phyloP scores from a whole-genome alignment of 2,329 filamentous ascomycete species.

The Rhynchosporium graminicola region DNA sequence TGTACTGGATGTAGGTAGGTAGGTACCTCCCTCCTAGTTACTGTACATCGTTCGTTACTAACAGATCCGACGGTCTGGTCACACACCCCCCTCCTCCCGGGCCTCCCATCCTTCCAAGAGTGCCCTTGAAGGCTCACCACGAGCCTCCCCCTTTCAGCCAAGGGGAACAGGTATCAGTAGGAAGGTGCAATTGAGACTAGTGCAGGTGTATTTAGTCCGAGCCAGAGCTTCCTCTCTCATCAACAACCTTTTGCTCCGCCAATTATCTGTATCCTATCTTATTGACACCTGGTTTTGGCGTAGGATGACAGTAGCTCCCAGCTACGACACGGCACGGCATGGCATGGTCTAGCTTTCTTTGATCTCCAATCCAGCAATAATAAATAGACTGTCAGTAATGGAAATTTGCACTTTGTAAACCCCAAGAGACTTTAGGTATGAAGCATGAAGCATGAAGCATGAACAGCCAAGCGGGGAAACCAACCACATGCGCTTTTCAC shows the following conservation, averaged over 20 bases:
- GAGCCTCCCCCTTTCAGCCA: constrained; percentile 3
- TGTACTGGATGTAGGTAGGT: not conserved
- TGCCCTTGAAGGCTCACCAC: not conserved
- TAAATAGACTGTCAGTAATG: not conserved
- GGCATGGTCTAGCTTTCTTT: constrained; percentile 2
- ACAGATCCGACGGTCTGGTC: too few relatives aligned
- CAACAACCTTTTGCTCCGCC: too few relatives aligned
- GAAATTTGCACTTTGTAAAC: constrained; percentile 9
- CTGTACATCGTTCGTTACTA: not conserved
- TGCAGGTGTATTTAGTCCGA: too few relatives aligned
- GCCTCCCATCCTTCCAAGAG: not conserved
- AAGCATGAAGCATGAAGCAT: not conserved
- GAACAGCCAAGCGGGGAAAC: constrained; percentile 5
- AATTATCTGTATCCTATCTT: too few relatives aligned
- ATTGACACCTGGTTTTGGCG: too few relatives aligned
- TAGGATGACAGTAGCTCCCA: too few relatives aligned
- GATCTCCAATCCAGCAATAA: too few relatives aligned
- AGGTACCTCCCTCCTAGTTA: not conserved
- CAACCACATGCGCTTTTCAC: not conserved
- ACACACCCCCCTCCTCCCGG: too few relatives aligned
- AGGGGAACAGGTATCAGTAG: not conserved
- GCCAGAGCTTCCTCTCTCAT: too few relatives aligned
- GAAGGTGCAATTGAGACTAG: too few relatives aligned
- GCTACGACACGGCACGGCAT: not conserved
- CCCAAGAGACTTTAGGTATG: too few relatives aligned